These are phyloP conservation scores for Cercospora sojina DNA, from an alignment of 2,329 filamentous ascomycete genomes.

Conservation along the genomic window DNA sequence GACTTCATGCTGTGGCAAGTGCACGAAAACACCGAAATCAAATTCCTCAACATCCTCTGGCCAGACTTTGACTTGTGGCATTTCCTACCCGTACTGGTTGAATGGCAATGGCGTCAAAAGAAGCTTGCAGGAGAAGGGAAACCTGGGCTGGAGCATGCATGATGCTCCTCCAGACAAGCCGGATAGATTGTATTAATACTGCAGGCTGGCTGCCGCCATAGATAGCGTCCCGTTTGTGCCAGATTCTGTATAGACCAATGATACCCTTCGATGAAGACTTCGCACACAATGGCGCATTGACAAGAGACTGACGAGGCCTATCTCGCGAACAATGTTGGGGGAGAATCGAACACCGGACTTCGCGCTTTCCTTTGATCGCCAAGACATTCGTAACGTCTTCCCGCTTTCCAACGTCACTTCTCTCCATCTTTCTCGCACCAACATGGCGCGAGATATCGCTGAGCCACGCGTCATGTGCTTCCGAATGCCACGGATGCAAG, in stretches of 20 bases:
- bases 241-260: slow-evolving; percentile 8
- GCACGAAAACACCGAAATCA: slow-evolving; percentile 86
- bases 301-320: background rate
- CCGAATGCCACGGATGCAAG: background rate
- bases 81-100: slow-evolving; percentile 86
- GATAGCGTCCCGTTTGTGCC: slow-evolving; percentile 7
- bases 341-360: background rate
- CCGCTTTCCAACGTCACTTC: background rate
- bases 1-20: slow-evolving; percentile 99
- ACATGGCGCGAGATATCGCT: background rate
- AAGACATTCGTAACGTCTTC: background rate
- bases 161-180: background rate
- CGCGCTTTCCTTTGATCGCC: background rate
- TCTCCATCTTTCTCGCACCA: background rate
- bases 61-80: slow-evolving; percentile 93
- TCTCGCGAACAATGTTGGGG: background rate
- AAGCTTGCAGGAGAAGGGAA: slow-evolving; percentile 39
- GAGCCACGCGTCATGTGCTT: background rate
- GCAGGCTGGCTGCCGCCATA: background rate
- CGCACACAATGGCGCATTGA: background rate
- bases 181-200: background rate
- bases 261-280: slow-evolving; percentile 8
- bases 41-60: slow-evolving; percentile 91
- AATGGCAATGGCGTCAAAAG: slow-evolving; percentile 71
- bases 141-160: slow-evolving; percentile 17